Evolutionary conservation across 805 yeast genomes (phyloP), one percentile per base, ranked within the genome.

Genomic region (Saturnispora sekii): DNA sequence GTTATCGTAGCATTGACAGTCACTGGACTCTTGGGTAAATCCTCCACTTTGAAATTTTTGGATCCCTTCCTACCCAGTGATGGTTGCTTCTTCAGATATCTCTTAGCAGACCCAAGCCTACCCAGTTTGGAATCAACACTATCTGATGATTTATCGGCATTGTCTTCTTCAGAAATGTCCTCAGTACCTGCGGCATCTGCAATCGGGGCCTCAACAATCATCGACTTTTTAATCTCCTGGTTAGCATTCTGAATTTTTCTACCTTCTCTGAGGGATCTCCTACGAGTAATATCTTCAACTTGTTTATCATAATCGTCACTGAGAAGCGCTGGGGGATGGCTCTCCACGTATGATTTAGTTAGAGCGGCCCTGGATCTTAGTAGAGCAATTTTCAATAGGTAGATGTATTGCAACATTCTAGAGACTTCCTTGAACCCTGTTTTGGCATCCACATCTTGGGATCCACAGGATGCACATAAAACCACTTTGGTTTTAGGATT

Each of bases 321-420:
- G 9, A 11, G 8, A 11, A 32, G 17, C 10, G 35, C 28, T 8
- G 29, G 11, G 6, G 17, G 10, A n/a, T 31, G 29, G 14, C 15
- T 8, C 11, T 34, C 26, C 11, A 18, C 36, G 7, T 38, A 28
- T 29, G 18, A 34, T 35, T 44, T 41, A 32, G 35, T 39, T 29
- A 45, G 41, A 17, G 80, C 84, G 15, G 76, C 71, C 56, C 66
- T 77, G 34, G 83, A 83, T 46, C 96, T 70, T 3, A 83, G 76
- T 39, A 89, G 68, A 0, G 97, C 97, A 50, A 93, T 87, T 55
- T 84, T 82, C 52, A 89, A 66, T 38, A 93, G 65, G 58, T 79
- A 86, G 15, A 81, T 69, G 56, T 88, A 72, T 62, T 93, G 97
- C 15, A 76, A 63, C 40, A 87, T 72, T 48, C 79, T 80, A 5